Percentiles rank a stretch among this genome's conserved stretches.
These are phyloP conservation scores for Scortechinia acanthostroma DNA, from an alignment of 2,329 filamentous ascomycete species.

Conservation along the genomic window DNA sequence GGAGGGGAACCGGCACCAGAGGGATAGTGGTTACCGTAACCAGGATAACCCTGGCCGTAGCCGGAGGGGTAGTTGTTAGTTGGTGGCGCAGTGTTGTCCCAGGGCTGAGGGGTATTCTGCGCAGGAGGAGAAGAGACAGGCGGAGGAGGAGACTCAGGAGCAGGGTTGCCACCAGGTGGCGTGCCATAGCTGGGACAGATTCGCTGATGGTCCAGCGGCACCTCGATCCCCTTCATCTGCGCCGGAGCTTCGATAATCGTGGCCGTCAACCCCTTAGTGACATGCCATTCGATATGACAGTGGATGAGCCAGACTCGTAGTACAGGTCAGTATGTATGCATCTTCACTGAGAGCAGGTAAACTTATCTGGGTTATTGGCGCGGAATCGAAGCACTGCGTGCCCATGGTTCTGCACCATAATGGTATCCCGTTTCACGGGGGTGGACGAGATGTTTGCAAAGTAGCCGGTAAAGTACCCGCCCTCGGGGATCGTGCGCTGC, in stretches of 20 bases:
- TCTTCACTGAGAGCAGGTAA: background rate
- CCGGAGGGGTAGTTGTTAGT: no score
- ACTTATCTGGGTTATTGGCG: constrained; percentile 33
- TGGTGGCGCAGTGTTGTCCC: no score
- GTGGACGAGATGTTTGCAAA: constrained; percentile 22
- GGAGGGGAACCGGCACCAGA: no score
- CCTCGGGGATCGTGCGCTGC: constrained; percentile 26
- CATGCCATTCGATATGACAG: constrained; percentile 49
- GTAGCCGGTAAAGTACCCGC: constrained; percentile 16
- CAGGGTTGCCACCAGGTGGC: background rate
- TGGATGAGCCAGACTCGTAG: constrained; percentile 29
- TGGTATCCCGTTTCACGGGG: constrained; percentile 39
- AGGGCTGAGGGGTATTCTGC: no score
- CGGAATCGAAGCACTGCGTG: constrained; percentile 35
- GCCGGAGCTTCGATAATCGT: constrained; percentile 21
- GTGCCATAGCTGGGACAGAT: background rate
- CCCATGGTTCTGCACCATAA: constrained; percentile 34
- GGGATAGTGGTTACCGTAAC: no score
- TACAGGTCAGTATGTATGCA: background rate
- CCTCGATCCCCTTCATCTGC: constrained; percentile 40
- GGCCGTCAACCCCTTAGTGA: constrained; percentile 34
- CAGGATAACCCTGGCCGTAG: no score
- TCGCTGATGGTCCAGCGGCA: constrained; percentile 49
- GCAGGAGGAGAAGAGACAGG: no score
- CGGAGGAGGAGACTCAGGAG: no score